phyloP scores from a whole-genome alignment of 306 rosid genomes.

The Vicia faba region DNA sequence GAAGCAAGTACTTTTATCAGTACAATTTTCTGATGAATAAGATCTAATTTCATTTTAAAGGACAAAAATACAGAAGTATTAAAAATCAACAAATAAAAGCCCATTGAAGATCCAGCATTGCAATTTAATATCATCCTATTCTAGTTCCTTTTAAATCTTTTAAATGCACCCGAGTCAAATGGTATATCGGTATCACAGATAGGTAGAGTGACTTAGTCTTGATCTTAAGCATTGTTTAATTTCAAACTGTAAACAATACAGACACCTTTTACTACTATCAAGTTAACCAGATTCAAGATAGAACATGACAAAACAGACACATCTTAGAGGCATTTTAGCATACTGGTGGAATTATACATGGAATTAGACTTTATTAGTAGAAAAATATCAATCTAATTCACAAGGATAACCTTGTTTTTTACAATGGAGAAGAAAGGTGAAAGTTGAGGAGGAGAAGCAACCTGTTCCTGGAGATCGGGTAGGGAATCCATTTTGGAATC shows the following conservation, averaged over 20 bases:
- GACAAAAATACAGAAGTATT: slow-evolving; percentile 4
- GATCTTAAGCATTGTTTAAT: slow-evolving; percentile 7
- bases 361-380: slow-evolving; percentile 12
- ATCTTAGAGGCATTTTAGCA: slow-evolving; percentile 27
- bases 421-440: slow-evolving; percentile 13
- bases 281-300: slow-evolving; percentile 21
- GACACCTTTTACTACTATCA: slow-evolving; percentile 25
- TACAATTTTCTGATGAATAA: slow-evolving; percentile 29
- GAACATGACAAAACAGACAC: slow-evolving; percentile 23
- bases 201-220: slow-evolving; percentile 3
- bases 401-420: slow-evolving; percentile 11
- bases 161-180: slow-evolving; percentile 26
- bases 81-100: slow-evolving; percentile 18
- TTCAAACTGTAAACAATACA: slow-evolving; percentile 33
- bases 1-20: neutral
- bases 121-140: slow-evolving; percentile 15
- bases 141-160: slow-evolving; percentile 27
- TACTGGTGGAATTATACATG: slow-evolving; percentile 18
- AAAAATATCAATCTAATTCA: slow-evolving; percentile 16
- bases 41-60: slow-evolving; percentile 20
- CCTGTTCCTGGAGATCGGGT: slow-evolving; percentile 93
- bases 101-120: slow-evolving; percentile 20
- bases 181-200: neutral
- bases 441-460: slow-evolving; percentile 43
- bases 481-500: slow-evolving; percentile 66